A percentile compares a stretch with the other conserved stretches of the same genome.
phyloP scores from a whole-genome alignment of 805 yeast genomes.

The Yarrowia porcina region DNA sequence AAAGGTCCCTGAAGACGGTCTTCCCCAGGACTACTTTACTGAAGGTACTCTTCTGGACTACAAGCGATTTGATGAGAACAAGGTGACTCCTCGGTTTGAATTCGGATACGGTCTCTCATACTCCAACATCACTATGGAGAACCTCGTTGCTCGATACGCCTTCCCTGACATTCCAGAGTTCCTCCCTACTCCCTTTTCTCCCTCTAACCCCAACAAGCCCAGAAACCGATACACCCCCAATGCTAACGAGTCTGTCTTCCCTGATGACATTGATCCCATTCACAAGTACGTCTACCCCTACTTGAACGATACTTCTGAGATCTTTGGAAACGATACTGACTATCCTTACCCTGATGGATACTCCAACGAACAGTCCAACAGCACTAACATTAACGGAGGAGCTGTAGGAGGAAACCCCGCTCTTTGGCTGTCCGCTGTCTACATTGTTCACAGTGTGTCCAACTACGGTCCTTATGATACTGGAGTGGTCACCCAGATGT shows the following conservation, averaged over 20 bases:
- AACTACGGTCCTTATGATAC: conserved; percentile 50
- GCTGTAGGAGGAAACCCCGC: conserved; percentile 57
- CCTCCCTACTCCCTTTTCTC: conserved; percentile 42
- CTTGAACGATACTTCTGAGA: background rate
- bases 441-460: conserved; percentile 46
- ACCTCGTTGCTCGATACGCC: conserved; percentile 44
- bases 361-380: background rate
- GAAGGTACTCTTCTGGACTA: conserved; percentile 54
- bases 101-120: conserved; percentile 64
- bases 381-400: conserved; percentile 42
- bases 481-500: conserved; percentile 51
- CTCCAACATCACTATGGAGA: conserved; percentile 43
- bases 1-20: conserved; percentile 39
- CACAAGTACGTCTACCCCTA: conserved; percentile 58
- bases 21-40: conserved; percentile 39
- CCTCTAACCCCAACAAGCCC: conserved; percentile 6
- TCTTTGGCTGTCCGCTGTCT: conserved; percentile 52
- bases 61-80: conserved; percentile 54
- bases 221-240: background rate
- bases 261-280: conserved; percentile 49
- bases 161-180: conserved; percentile 45
- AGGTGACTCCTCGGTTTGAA: conserved; percentile 55
- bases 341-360: conserved; percentile 35
- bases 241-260: conserved; percentile 49
- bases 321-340: background rate